These are phyloP conservation scores for Termitomyces sp. DNA, from an alignment of 768 basidiomycete genomes.

Conservation along the genomic window DNA sequence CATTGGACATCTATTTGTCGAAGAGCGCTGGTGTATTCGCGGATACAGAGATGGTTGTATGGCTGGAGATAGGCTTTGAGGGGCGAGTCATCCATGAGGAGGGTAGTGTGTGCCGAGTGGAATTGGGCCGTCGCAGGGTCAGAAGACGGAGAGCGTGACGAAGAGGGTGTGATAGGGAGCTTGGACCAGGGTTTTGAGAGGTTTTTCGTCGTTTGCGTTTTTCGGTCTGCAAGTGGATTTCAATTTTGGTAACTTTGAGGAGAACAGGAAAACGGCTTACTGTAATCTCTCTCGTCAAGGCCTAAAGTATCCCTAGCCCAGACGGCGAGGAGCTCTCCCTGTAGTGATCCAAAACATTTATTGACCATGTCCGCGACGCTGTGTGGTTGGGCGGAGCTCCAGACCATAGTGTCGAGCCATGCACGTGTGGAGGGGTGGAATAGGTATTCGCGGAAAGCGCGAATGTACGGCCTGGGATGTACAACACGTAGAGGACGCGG, in stretches of 20 bases:
- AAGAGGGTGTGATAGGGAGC: slow-evolving; percentile 17
- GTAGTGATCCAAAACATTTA: slow-evolving; percentile 45
- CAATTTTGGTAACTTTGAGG: too few relatives aligned
- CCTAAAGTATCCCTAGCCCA: slow-evolving; percentile 84
- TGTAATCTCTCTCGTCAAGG: slow-evolving; percentile 51
- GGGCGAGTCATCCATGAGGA: slow-evolving; percentile 53
- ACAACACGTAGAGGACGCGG: slow-evolving; percentile 31
- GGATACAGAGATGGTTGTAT: slow-evolving; percentile 76
- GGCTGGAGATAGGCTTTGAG: slow-evolving; percentile 63
- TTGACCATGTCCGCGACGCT: slow-evolving; percentile 57
- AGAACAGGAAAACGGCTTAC: slow-evolving; percentile 37
- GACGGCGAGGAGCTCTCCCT: slow-evolving; percentile 46
- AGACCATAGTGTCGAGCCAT: slow-evolving; percentile 85
- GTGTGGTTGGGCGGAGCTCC: slow-evolving; percentile 83
- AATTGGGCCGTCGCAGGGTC: slow-evolving; percentile 2
- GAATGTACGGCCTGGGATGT: slow-evolving; percentile 45
- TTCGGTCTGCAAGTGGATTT: slow-evolving; percentile 27
- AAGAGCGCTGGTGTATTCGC: slow-evolving; percentile 47
- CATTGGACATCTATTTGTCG: slow-evolving; percentile 12
- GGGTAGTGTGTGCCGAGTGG: slow-evolving; percentile 41
- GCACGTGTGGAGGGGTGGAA: slow-evolving; percentile 51
- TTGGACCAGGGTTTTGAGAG: slow-evolving; percentile 61
- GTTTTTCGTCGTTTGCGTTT: slow-evolving; percentile 66
- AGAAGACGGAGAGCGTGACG: not conserved
- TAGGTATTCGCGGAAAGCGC: slow-evolving; percentile 55